phyloP scores from a whole-genome alignment of 495 filamentous ascomycete genomes.

The Neurospora tetraspora region DNA sequence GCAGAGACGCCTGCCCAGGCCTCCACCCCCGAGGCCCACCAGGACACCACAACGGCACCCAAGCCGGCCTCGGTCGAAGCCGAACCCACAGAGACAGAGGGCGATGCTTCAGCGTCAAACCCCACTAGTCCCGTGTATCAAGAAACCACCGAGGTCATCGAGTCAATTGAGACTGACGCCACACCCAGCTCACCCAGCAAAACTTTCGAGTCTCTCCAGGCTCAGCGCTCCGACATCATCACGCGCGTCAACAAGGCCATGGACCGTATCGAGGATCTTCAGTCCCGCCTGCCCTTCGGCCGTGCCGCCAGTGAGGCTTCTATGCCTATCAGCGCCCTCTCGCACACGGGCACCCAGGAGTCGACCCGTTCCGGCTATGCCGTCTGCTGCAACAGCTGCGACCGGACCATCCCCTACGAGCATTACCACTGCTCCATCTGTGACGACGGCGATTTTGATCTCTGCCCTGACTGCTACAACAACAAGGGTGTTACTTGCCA shows the following conservation, averaged over 20 bases:
- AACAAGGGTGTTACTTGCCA: conserved; percentile 64
- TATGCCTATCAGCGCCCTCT: neutral
- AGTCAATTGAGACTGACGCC: conserved; percentile 1
- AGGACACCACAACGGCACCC: conserved; percentile 6
- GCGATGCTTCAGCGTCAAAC: conserved; percentile 3
- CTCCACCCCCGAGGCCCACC: neutral
- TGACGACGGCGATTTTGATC: conserved; percentile 87
- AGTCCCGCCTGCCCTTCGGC: neutral
- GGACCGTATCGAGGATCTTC: neutral
- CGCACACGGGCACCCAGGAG: neutral
- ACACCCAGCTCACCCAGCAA: neutral
- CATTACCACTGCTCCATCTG: conserved; percentile 96
- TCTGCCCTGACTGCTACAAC: conserved; percentile 76
- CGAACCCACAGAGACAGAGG: conserved; percentile 1
- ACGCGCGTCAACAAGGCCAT: neutral
- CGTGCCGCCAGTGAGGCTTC: neutral
- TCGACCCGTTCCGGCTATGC: conserved; percentile 27
- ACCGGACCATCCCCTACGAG: conserved; percentile 59
- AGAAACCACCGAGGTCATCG: conserved; percentile 1
- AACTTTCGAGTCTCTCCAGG: neutral
- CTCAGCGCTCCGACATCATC: neutral
- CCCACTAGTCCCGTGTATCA: neutral
- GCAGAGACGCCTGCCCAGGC: neutral
- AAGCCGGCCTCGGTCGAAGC: conserved; percentile 20
- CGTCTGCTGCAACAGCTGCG: conserved; percentile 94